phyloP scores from a whole-genome alignment of 495 filamentous ascomycete genomes.

The Aspergillus taichungensis region DNA sequence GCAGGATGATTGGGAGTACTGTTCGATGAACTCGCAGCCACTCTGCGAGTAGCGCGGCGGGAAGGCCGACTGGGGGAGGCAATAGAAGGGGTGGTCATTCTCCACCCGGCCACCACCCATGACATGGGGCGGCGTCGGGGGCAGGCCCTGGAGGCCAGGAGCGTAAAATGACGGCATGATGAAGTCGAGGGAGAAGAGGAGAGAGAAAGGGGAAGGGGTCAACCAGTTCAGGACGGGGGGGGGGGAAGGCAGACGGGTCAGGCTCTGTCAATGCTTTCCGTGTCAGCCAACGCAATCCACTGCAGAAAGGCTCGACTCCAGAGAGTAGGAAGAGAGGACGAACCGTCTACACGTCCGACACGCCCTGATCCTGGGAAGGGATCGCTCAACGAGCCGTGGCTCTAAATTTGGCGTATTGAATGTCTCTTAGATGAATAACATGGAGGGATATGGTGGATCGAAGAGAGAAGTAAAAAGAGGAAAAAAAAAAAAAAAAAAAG shows the following conservation, averaged over 20 bases:
- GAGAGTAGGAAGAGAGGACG: constrained; percentile 16
- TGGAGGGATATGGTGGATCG: constrained; percentile 21
- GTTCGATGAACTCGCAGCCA: constrained; percentile 42
- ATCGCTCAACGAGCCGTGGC: constrained; percentile 36
- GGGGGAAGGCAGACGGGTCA: constrained; percentile 27
- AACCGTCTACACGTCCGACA: constrained; percentile 42
- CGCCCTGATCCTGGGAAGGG: constrained; percentile 31
- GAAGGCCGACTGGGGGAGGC: constrained; percentile 32
- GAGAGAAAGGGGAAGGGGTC: constrained; percentile 7
- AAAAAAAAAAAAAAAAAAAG: constrained; percentile 22
- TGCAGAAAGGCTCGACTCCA: constrained; percentile 5
- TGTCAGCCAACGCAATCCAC: constrained; percentile 8
- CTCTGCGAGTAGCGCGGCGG: constrained; percentile 39
- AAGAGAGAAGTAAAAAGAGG: constrained; percentile 14
- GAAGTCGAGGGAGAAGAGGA: constrained; percentile 6
- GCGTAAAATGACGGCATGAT: constrained; percentile 41
- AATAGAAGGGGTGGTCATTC: constrained; percentile 32
- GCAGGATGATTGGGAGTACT: constrained; percentile 38
- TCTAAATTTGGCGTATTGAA: constrained; percentile 24
- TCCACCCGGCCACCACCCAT: constrained; percentile 33
- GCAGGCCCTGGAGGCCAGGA: constrained; percentile 36
- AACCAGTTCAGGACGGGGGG: constrained; percentile 32
- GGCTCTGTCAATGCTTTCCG: constrained; percentile 6
- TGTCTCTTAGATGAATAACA: constrained; percentile 40
- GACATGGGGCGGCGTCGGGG: constrained; percentile 39